Evolutionary conservation across 768 basidiomycete species (phyloP), one percentile per base, ranked within the genome.

Genomic region (Gymnopilus junonius): DNA sequence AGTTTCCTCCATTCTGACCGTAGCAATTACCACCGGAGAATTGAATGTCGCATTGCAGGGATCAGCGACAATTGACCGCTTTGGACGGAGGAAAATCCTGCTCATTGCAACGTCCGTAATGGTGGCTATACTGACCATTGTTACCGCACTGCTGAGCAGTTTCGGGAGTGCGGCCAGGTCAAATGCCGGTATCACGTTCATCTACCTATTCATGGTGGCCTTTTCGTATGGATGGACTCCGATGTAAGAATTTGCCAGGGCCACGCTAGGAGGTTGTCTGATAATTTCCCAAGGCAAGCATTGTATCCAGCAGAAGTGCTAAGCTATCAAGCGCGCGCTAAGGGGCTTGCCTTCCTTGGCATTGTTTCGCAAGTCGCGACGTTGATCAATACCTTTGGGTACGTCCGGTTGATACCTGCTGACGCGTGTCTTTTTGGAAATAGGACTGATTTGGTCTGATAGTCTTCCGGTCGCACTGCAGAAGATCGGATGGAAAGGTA

Each of bases 141-240:
- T 83, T 27, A 79, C 80, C 17, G 84, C 79, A 1, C 73, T 87
- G 7, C 74, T 86, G 20, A 80, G 80, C 55, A 65, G 66, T 8
- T 65, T 67, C 55, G 77, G 74, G 46, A 79, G 71, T 61, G 64
- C 67, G 1, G 71, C 70, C 8, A 75, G 82, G 20, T 74, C 82
- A 15, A 84, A 80, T 65, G 83, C 85, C 2, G 85, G 85, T 2
- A 83, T 87, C 57, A 75, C 80, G 0, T 85, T 85, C 66, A 81
- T 82, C 21, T 82, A 78, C 67, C 66, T 83, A 58, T 83, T 83
- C 72, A 82, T 81, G 81, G 81, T 83, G 8, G 75, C 82, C 32
- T 87, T 80, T 69, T 84, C 83, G 4, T 82, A 84, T 65, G 85
- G 85, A 50, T 85, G 81, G 81, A 87, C 85, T 2, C 81, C 84